Percentiles rank a stretch among this genome's conserved stretches.
Conservation (phyloP, 805 yeast species). For the Huiozyma sinensis region DNA sequence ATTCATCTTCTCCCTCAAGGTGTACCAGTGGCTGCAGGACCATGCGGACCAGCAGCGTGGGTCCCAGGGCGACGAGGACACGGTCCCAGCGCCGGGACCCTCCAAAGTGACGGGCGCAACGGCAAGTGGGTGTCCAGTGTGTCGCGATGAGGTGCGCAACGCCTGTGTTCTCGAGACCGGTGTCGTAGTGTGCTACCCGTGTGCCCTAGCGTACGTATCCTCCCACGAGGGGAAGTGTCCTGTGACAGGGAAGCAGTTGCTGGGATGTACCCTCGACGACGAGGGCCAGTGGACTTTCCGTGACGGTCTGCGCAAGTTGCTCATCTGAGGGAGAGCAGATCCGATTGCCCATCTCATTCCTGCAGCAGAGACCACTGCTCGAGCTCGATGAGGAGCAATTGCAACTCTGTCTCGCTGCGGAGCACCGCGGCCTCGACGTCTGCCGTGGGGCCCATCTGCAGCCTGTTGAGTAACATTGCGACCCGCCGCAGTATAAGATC, state of each 20-base stretch:
- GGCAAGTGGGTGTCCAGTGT: constrained; percentile 50
- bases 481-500: constrained; percentile 14
- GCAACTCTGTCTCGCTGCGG: constrained; percentile 19
- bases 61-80: constrained; percentile 34
- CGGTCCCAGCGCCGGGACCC: constrained; percentile 35
- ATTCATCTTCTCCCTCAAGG: constrained; percentile 70
- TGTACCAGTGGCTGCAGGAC: constrained; percentile 88
- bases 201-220: constrained; percentile 58
- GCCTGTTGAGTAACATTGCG: constrained; percentile 13
- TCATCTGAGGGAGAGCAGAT: constrained; percentile 16
- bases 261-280: constrained; percentile 60
- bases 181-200: constrained; percentile 77
- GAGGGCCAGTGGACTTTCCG: constrained; percentile 59
- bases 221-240: constrained; percentile 59
- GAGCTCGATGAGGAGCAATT: constrained; percentile 15
- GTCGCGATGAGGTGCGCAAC: constrained; percentile 51
- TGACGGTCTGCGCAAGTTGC: constrained; percentile 66
- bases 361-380: constrained; percentile 15
- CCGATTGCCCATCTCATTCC: too few species aligned
- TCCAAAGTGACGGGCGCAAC: constrained; percentile 6
- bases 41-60: constrained; percentile 58
- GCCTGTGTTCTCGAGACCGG: constrained; percentile 92
- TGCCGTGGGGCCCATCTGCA: constrained; percentile 13
- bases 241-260: constrained; percentile 56
- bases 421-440: constrained; percentile 19